Percentiles rank a stretch among this genome's conserved stretches.
phyloP scores from a whole-genome alignment of 257 asterid species.

The Penstemon eatonii region DNA sequence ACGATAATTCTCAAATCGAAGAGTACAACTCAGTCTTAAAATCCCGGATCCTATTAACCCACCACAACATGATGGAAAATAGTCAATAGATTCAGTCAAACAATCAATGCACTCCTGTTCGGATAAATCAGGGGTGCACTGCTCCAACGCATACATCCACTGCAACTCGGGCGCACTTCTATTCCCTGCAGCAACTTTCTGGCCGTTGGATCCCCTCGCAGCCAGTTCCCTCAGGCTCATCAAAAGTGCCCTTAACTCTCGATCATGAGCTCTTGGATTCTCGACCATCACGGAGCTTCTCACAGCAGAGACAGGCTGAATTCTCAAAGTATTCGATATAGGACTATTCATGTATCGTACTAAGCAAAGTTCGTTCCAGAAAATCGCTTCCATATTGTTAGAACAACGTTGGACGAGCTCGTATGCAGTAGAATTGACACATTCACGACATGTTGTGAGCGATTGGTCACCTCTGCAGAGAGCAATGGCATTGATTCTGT shows the following conservation, averaged over 20 bases:
- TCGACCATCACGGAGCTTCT: accelerated
- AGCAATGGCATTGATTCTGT: constrained; percentile 20
- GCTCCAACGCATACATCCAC: constrained; percentile 16
- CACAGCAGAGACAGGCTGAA: not conserved
- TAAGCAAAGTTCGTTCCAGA: constrained; percentile 1
- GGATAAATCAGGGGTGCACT: constrained; percentile 28
- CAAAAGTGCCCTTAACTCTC: not conserved
- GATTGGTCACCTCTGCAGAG: constrained; percentile 27
- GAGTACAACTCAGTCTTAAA: constrained; percentile 10
- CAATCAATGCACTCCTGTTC: not conserved
- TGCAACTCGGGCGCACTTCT: not conserved
- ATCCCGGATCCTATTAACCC: not conserved
- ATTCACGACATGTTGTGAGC: constrained; percentile 4
- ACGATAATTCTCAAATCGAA: not conserved
- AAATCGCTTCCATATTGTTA: constrained; percentile 8
- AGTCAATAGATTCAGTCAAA: not conserved
- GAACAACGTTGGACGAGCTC: constrained; percentile 5
- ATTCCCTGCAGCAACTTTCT: constrained; percentile 20
- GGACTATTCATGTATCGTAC: constrained; percentile 21
- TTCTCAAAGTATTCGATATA: not conserved
- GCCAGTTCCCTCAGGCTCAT: not conserved
- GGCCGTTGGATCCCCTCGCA: constrained; percentile 16
- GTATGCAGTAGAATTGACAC: not conserved
- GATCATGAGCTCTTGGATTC: not conserved
- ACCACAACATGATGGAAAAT: not conserved